Base-by-base conservation (phyloP, 176 grass and related monocot genomes). In the Tillandsia leiboldiana region DNA sequence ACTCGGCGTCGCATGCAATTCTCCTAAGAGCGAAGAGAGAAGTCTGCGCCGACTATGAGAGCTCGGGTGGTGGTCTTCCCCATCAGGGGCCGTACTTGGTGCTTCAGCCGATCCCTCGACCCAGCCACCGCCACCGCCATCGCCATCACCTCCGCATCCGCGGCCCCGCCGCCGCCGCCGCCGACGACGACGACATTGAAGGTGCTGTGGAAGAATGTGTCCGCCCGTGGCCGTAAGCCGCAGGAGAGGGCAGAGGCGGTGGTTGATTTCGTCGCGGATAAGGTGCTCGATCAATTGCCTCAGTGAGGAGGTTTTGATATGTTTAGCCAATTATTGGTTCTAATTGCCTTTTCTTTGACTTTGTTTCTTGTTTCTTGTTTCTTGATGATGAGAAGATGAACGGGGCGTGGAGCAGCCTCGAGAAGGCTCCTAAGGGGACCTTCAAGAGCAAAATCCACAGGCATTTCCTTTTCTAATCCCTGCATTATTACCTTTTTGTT, bases 381-480 rank as follows among this genome's bases (percentile, higher is more conserved):
- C 23, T 1, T 33, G 42, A 49, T 8, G 64, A 12, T 17, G 73
- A 63, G 66, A 79, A 91, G 92, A 93, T 93, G 89, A 97, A 87
- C 62, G 62, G 74, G n/a, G 84, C 84, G 54, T 97, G 94, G 94
- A 79, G 76, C 33, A 80, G 79, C 22, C 83, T 97, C 51, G 94
- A 88, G 80, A 97, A 77, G 51, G 86, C 89, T 69, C 87, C 86
- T 26, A 72, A 82, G 54, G 94, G 94, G 59, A 83, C 94, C 23
- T n/a, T 90, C 59, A 97, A 97, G 84, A 90, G 63, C 70, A 83
- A 73, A 69, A 87, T 97, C 73, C 94, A 97, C 74, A 83, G 89
- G 94, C 33, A 42, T 42, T 42, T 42, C 33, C 33, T 6, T 42
- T 42, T 42, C 33, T 42, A 42, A 42, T 42, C 33, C 33, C 33